A percentile compares a stretch with the other conserved stretches of the same genome.
Conservation (phyloP, 768 basidiomycete species). For the Tulasnella sp. region DNA sequence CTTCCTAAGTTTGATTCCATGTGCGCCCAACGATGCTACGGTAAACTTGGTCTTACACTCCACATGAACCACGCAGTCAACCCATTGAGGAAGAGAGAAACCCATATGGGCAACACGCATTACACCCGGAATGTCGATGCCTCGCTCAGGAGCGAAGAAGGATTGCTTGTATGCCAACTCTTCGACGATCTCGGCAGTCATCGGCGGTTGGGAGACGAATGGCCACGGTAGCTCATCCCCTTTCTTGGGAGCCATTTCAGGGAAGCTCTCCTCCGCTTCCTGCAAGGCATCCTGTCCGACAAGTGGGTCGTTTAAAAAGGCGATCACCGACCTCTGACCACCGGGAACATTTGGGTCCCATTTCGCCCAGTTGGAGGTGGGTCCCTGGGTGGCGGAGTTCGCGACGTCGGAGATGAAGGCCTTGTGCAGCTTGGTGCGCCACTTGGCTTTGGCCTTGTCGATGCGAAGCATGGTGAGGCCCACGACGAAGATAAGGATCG, state of each 20-base stretch:
- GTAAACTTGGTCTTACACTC: not conserved
- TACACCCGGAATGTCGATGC: not conserved
- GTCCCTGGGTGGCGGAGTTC: not conserved
- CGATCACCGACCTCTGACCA: not conserved
- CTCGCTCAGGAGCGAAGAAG: not conserved
- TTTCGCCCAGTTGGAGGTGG: not conserved
- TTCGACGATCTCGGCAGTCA: not conserved
- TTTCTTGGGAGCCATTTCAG: not conserved
- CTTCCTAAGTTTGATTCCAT: not conserved
- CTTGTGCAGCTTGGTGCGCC: conserved; percentile 78
- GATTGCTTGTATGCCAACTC: not conserved
- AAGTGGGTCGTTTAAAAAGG: not conserved
- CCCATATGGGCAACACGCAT: not conserved
- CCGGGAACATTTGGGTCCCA: not conserved
- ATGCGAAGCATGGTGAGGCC: conserved; percentile 91
- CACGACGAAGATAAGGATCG: conserved; percentile 86
- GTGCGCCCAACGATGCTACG: not conserved
- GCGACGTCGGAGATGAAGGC: conserved; percentile 46
- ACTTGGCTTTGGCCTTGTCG: conserved; percentile 89
- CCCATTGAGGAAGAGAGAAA: not conserved
- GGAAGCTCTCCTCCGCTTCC: not conserved
- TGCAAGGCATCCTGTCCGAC: not conserved
- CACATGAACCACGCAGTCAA: not conserved
- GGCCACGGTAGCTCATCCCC: not conserved
- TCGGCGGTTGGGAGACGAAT: not conserved